Base-by-base conservation (phyloP, 108 stramenopile species). In the Nitzschia sp. region DNA sequence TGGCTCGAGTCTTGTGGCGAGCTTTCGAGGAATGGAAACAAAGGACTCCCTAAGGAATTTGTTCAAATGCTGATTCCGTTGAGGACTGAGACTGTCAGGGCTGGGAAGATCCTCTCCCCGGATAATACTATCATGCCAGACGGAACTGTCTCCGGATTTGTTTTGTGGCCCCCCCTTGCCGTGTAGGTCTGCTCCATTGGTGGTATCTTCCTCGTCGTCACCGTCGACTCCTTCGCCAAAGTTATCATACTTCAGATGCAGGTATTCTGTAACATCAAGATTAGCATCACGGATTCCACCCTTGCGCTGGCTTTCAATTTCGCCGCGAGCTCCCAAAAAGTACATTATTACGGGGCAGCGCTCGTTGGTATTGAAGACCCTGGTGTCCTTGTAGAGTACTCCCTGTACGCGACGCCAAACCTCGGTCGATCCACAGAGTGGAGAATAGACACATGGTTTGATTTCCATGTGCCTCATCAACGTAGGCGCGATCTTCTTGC, bases 281-380 rank as follows among this genome's bases (percentile, higher is more conserved):
- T 93, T 90, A 19, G 75, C 80, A 59, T 96, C 86, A 19, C 61
- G 68, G n/a, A 63, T 17, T 35, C 56, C 45, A 31, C 15, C 46
- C 47, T 58, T 50, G 3, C 61, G 34, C 26, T 45, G 52, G 50
- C 36, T 36, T 31, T 63, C 60, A n/a, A 60, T 22, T 63, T 91
- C 90, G 29, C 92, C 94, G 27, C 88, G 88, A 57, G 76, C 76
- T 29, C 86, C 80, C 27, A 94, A 80, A 83, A 98, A 97, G 73
- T 92, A 86, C 85, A 98, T 94, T 48, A 99, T 83, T 45, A 92
- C 84, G 5, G 98, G 98, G 66, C 95, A 96, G 15, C 98, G 80
- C 64, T 92, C 98, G 67, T 96, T 97, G 9, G 97, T 99, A 66
- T 92, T 96, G 75, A 99, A 98, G 1, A 97, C 97, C 19, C 86